phyloP scores from a whole-genome alignment of 345 rosid genomes.

The Salix purpurea region DNA sequence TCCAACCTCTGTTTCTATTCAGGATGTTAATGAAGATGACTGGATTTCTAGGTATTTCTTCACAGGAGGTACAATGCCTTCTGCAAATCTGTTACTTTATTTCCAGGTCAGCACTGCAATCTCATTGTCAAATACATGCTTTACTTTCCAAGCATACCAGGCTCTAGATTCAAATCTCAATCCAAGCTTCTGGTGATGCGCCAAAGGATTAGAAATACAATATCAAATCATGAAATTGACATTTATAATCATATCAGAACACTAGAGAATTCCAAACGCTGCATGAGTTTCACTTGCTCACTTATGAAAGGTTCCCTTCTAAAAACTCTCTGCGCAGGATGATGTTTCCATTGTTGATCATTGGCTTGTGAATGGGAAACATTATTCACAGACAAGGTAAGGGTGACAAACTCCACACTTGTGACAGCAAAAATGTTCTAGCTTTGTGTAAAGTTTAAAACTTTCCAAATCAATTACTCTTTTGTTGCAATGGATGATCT shows the following conservation, averaged over 20 bases:
- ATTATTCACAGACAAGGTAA: conserved; percentile 78
- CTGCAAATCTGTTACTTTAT: conserved; percentile 78
- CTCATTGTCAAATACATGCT: not conserved
- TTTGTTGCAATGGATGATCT: not conserved
- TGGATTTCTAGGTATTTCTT: conserved; percentile 90
- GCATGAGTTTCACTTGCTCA: not conserved
- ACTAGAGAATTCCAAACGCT: not conserved
- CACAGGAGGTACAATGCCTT: conserved; percentile 87
- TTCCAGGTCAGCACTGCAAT: conserved; percentile 51
- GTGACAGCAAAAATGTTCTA: not conserved
- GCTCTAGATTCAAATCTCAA: not conserved
- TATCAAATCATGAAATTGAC: not conserved
- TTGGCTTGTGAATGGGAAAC: conserved; percentile 83
- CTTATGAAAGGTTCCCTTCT: not conserved
- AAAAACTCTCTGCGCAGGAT: conserved; percentile 37
- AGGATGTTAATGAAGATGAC: conserved; percentile 83
- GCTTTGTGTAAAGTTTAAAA: not conserved
- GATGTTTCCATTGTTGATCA: conserved; percentile 63
- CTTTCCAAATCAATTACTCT: not conserved
- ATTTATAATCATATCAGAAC: not conserved
- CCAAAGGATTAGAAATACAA: not conserved
- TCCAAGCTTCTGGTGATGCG: not conserved
- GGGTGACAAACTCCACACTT: not conserved
- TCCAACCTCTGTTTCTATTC: not conserved
- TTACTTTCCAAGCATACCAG: not conserved